Conservation (phyloP, 176 grass and related monocot species). For the Dendrocalamus sinicus region DNA sequence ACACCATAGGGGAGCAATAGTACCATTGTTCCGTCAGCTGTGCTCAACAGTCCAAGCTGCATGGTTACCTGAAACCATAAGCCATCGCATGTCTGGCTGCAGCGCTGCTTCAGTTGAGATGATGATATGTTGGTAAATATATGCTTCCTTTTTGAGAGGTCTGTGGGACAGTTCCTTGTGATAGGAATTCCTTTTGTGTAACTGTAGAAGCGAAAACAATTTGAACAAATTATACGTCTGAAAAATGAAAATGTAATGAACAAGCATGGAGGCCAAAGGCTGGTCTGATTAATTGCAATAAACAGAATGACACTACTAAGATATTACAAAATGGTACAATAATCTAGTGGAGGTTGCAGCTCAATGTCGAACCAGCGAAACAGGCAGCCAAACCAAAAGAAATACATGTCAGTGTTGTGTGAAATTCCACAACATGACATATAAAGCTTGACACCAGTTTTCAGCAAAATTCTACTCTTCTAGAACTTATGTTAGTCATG, state of each 20-base stretch:
- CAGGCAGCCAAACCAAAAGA: background rate
- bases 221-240: background rate
- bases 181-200: conserved; percentile 9
- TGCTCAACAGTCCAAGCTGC: background rate
- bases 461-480: background rate
- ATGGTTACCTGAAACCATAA: background rate
- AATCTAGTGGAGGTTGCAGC: background rate
- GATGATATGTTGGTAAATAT: background rate
- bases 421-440: background rate
- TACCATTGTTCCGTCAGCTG: too few relatives aligned
- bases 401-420: background rate
- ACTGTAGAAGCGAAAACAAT: background rate
- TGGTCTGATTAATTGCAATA: background rate
- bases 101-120: background rate
- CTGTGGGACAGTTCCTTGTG: background rate
- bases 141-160: background rate
- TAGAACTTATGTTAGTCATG: background rate
- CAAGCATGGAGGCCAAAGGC: background rate
- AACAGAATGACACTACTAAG: background rate
- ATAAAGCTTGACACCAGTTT: background rate
- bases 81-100: background rate
- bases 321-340: background rate
- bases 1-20: too few relatives aligned
- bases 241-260: background rate
- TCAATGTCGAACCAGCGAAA: background rate